Conservation (phyloP, 1,284 basidiomycete species). For the Heterobasidion occidentale region DNA sequence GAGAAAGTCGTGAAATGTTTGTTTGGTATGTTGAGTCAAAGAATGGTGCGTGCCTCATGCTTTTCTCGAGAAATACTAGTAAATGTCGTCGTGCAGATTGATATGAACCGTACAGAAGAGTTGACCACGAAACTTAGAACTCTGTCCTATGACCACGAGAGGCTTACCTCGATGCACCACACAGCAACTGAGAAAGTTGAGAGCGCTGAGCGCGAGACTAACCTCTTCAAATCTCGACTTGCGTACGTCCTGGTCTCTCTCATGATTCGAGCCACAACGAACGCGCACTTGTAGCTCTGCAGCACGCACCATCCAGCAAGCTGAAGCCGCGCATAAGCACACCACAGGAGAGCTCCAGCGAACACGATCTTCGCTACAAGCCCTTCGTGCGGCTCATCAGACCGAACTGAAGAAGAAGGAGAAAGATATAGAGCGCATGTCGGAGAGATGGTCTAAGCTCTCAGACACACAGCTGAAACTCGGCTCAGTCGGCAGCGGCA, state of each 20-base stretch:
- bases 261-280: neutral
- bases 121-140: conserved; percentile 70
- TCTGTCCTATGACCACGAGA: conserved; percentile 77
- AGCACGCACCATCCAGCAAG: conserved; percentile 44
- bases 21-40: conserved; percentile 69
- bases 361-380: conserved; percentile 53
- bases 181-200: conserved; percentile 50
- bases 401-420: conserved; percentile 78
- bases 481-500: conserved; percentile 33
- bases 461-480: conserved; percentile 58
- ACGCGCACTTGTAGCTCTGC: conserved; percentile 33
- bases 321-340: conserved; percentile 61
- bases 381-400: conserved; percentile 56
- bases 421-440: conserved; percentile 70
- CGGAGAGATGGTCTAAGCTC: conserved; percentile 72
- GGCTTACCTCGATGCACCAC: conserved; percentile 58
- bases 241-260: conserved; percentile 35
- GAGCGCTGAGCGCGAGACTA: conserved; percentile 67
- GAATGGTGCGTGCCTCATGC: conserved; percentile 50
- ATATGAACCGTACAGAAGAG: conserved; percentile 75
- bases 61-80: neutral
- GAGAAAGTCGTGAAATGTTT: conserved; percentile 71
- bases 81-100: conserved; percentile 43
- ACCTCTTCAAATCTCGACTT: conserved; percentile 61
- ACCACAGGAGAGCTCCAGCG: conserved; percentile 62